Percentiles rank a stretch among this genome's conserved stretches.
These are phyloP conservation scores for Podila verticillata DNA, from an alignment of 192 early-diverging fungal genomes.

Conservation along the genomic window DNA sequence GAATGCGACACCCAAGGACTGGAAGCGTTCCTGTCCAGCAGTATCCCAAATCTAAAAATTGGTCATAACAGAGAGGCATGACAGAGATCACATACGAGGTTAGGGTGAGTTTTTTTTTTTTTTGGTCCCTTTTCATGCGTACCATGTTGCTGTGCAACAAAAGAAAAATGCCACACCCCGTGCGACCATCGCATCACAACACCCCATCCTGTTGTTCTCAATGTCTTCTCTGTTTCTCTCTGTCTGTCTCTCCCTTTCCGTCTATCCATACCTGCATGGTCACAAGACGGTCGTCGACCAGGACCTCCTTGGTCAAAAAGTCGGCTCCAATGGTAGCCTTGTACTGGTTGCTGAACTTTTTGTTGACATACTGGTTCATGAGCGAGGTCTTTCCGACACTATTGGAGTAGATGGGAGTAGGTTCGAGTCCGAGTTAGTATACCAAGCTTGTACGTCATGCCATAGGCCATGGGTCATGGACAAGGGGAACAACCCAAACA, in stretches of 20 bases:
- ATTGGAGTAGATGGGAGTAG: neutral
- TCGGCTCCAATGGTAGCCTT: conserved; percentile 99
- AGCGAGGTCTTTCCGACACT: conserved; percentile 97
- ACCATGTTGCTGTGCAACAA: no score
- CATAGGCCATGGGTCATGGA: neutral
- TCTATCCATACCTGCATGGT: conserved; percentile 84
- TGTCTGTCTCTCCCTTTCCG: no score
- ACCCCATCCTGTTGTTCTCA: no score
- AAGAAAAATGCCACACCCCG: conserved; percentile 1
- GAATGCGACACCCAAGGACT: conserved; percentile 97
- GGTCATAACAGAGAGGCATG: neutral
- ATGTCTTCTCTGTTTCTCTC: no score
- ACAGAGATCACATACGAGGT: no score
- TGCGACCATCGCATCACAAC: neutral
- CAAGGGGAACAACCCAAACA: neutral
- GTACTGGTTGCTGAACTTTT: conserved; percentile 96
- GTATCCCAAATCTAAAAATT: conserved; percentile 92
- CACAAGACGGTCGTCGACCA: conserved; percentile 91
- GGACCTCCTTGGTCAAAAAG: conserved; percentile 98
- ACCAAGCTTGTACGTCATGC: no score
- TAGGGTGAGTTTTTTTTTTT: no score
- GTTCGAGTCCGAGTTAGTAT: neutral
- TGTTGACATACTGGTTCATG: conserved; percentile 99
- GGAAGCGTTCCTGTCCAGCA: conserved; percentile 99
- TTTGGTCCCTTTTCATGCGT: no score